A percentile compares a stretch with the other conserved stretches of the same genome.
phyloP scores from a whole-genome alignment of 208 protist genomes.

The Crithidia brevicula region DNA sequence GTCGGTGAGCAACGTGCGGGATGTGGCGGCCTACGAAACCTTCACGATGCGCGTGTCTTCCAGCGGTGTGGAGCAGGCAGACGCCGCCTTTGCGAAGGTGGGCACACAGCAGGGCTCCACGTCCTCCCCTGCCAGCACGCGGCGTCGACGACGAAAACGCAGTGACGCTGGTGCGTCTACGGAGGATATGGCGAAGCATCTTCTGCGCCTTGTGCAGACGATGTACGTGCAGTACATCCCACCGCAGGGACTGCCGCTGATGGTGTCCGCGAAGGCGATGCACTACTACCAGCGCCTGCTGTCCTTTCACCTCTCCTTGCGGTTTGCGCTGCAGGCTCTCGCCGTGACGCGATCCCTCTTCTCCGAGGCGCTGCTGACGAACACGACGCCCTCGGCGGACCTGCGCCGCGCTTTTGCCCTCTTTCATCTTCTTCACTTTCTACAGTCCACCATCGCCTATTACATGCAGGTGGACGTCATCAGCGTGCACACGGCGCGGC shows the following conservation, averaged over 20 bases:
- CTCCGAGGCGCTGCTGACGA: constrained; percentile 62
- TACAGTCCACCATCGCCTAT: constrained; percentile 62
- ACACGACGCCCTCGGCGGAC: constrained; percentile 55
- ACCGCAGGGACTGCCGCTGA: constrained; percentile 56
- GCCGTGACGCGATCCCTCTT: constrained; percentile 58
- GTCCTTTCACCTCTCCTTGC: constrained; percentile 62
- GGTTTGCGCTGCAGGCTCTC: constrained; percentile 70
- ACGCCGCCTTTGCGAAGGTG: constrained; percentile 11
- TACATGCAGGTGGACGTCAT: constrained; percentile 87
- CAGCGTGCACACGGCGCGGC: constrained; percentile 42
- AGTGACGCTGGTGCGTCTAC: constrained; percentile 51
- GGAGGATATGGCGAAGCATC: constrained; percentile 54
- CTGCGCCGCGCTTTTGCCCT: constrained; percentile 67
- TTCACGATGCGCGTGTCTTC: constrained; percentile 28
- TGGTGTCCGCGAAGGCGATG: constrained; percentile 73
- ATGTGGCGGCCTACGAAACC: constrained; percentile 20
- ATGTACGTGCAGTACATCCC: constrained; percentile 53
- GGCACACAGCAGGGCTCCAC: neutral
- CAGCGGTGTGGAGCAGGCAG: constrained; percentile 23
- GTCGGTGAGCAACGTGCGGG: constrained; percentile 31
- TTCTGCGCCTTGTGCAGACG: constrained; percentile 49
- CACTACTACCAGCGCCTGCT: constrained; percentile 82
- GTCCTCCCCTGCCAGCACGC: no score
- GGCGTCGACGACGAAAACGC: neutral
- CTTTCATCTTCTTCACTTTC: constrained; percentile 69